Evolutionary conservation across 352 stramenopile genomes (phyloP), one percentile per base, ranked within the genome.

Genomic region (Phytophthora tubulina): DNA sequence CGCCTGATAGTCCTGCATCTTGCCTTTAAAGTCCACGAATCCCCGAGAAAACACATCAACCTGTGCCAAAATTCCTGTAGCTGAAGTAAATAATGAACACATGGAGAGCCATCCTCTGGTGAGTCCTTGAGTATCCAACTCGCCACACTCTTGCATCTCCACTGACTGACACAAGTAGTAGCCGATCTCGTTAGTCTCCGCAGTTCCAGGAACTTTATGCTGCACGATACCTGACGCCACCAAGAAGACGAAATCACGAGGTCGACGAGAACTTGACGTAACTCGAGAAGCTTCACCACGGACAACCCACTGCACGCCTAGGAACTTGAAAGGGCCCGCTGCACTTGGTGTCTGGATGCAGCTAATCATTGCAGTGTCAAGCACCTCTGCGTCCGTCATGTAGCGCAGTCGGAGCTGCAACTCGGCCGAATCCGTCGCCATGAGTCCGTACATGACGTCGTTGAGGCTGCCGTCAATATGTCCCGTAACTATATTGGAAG

Each of bases 371-470:
- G 62, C 46, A 3, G 62, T 59, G 41, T 84, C 67, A 3, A 79
- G 50, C 6, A 73, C 21, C 50, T 75, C 70, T 4, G 56, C 15
- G 57, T 81, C 76, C 21, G 55, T 45, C 62, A 80, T 74, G 58
- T 80, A 83, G 21, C 63, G 48, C 13, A 70, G 51, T 13, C 68
- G 73, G 9, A 82, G 67, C 51, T 79, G 57, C 44, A 88, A 42
- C 5, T 78, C 69, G 14, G 66, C 46, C 21, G 77, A 67, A 17
- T 81, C 67, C 2, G 60, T 64, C 11, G 72, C 67, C 11, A 62
- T n/a, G 41, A 85, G 59, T 11, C 80, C 80, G 49, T 79, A 82
- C 53, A 85, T 73, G 42, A 73, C 63, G 58, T 85, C 77, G 42
- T 64, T 69, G 6, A 87, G 53, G 31, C 39, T 58, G 6, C 80